These are phyloP conservation scores for Magnolia kwangsiensis DNA, from an alignment of 164 flowering plant species.

Conservation along the genomic window DNA sequence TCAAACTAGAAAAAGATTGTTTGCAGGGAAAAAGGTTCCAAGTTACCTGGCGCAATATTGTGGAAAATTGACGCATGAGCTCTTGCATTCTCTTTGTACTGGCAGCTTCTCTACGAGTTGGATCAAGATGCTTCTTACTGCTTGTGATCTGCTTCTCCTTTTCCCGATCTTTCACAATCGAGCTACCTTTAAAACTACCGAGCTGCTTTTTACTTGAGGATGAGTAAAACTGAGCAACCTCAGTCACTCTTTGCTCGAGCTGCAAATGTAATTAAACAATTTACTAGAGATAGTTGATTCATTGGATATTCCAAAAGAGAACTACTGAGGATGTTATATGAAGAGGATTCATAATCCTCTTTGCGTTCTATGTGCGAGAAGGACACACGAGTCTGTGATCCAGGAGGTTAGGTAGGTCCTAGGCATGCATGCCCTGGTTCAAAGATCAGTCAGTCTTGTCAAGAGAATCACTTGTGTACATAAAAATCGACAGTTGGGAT, in stretches of 20 bases:
- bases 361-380: neutral
- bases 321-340: neutral
- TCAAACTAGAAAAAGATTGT: neutral
- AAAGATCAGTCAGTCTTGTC: neutral
- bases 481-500: no score
- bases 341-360: neutral
- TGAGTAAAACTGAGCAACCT: slow-evolving; percentile 61
- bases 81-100: slow-evolving; percentile 83
- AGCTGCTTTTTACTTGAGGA: slow-evolving; percentile 43
- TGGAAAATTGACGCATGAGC: slow-evolving; percentile 73
- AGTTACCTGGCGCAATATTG: slow-evolving; percentile 65
- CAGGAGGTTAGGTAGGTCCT: no score
- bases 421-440: no score
- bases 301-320: neutral
- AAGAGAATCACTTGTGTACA: neutral
- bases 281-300: neutral
- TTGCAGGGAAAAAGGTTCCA: neutral
- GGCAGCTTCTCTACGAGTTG: slow-evolving; percentile 57
- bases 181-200: slow-evolving; percentile 46
- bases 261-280: slow-evolving; percentile 26
- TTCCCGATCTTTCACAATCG: slow-evolving; percentile 54
- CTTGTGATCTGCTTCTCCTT: slow-evolving; percentile 45
- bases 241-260: slow-evolving; percentile 68
- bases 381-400: no score
- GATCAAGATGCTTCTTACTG: slow-evolving; percentile 57